phyloP scores from a whole-genome alignment of 306 rosid species.

The Luffa acutangula region DNA sequence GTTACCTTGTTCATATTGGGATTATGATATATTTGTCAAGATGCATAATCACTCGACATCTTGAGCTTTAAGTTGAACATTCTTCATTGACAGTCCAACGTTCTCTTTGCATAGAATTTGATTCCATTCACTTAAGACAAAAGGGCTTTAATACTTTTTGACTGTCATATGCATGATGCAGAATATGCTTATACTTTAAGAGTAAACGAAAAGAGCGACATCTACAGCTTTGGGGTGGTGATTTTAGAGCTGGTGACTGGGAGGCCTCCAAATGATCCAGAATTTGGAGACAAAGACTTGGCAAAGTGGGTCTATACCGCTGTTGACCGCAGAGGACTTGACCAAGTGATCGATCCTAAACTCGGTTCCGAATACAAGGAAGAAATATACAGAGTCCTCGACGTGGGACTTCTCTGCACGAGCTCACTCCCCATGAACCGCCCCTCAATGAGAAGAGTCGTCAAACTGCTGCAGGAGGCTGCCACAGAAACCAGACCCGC shows the following conservation, averaged over 20 bases:
- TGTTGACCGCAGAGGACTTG: slow-evolving; percentile 32
- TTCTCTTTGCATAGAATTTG: background rate
- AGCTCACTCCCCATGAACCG: slow-evolving; percentile 47
- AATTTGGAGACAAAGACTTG: slow-evolving; percentile 47
- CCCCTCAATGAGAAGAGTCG: slow-evolving; percentile 70
- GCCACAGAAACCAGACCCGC: slow-evolving; percentile 21
- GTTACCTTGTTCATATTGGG: background rate
- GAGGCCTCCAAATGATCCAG: slow-evolving; percentile 45
- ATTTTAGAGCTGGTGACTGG: slow-evolving; percentile 74
- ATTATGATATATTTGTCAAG: background rate
- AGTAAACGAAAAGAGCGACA: slow-evolving; percentile 79
- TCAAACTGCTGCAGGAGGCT: slow-evolving; percentile 50
- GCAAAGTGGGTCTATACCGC: slow-evolving; percentile 50
- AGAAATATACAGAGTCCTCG: slow-evolving; percentile 42
- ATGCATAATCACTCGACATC: background rate
- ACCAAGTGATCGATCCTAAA: slow-evolving; percentile 39
- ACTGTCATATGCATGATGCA: slow-evolving; percentile 20
- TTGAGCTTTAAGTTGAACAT: background rate
- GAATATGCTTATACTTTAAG: slow-evolving; percentile 70
- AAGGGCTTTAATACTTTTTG: background rate
- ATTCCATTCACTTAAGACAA: background rate
- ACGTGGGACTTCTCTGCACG: slow-evolving; percentile 47
- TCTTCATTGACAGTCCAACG: background rate
- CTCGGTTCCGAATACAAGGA: slow-evolving; percentile 30
- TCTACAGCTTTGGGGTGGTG: slow-evolving; percentile 72